A percentile compares a stretch with the other conserved stretches of the same genome.
Conservation (phyloP, 306 rosid genomes). For the Glycyrrhiza uralensis region DNA sequence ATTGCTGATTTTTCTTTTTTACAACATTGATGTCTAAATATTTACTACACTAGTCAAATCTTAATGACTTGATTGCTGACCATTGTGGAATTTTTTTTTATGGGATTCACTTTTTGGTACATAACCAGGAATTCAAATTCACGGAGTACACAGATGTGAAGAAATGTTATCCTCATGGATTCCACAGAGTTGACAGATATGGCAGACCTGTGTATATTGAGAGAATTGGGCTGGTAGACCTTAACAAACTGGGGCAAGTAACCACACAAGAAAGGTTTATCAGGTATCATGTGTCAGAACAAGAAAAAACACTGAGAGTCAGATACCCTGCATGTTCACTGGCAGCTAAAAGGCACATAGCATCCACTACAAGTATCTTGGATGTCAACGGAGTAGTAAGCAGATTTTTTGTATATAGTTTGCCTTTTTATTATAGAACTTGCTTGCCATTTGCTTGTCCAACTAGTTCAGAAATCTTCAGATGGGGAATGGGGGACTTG, state of each 20-base stretch:
- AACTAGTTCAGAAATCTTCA: background rate
- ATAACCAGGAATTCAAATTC: constrained; percentile 71
- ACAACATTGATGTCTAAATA: no score
- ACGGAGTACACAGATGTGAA: constrained; percentile 69
- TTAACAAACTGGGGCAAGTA: constrained; percentile 55
- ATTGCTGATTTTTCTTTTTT: no score
- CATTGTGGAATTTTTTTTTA: background rate
- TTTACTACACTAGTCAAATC: no score
- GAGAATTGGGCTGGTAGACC: constrained; percentile 74
- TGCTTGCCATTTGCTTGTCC: background rate
- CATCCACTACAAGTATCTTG: constrained; percentile 86
- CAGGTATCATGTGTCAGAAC: constrained; percentile 73
- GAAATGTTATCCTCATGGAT: constrained; percentile 85
- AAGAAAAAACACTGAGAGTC: constrained; percentile 66
- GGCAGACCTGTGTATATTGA: constrained; percentile 90
- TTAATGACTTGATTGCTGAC: no score
- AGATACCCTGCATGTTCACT: constrained; percentile 88
- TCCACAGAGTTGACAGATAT: constrained; percentile 72
- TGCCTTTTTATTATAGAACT: background rate
- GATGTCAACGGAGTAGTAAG: constrained; percentile 87
- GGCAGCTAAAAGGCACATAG: constrained; percentile 72
- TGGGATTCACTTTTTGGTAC: background rate
- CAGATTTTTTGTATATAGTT: background rate
- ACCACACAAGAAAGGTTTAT: constrained; percentile 70
- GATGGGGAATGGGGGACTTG: background rate